These are phyloP conservation scores for Pythium coloratum DNA, from an alignment of 352 stramenopile genomes.

Conservation along the genomic window DNA sequence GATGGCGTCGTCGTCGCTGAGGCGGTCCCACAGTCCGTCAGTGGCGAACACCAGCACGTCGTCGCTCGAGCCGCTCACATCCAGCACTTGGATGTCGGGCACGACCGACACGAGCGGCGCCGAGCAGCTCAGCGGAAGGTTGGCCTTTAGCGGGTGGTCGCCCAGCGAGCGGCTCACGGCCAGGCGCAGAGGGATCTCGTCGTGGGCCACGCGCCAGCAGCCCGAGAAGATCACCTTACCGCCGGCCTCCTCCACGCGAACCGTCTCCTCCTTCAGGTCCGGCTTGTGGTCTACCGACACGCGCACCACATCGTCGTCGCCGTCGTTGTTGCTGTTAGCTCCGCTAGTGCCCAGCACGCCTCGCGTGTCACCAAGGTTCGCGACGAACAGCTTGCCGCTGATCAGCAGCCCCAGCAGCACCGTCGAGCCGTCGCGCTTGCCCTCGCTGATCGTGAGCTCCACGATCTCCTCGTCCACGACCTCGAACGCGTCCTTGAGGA, in stretches of 20 bases:
- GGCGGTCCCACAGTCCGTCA: constrained; percentile 77
- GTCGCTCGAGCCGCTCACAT: constrained; percentile 46
- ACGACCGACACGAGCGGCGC: constrained; percentile 69
- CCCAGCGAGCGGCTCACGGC: constrained; percentile 76
- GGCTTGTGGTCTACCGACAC: constrained; percentile 84
- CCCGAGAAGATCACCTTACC: constrained; percentile 81
- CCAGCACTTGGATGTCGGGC: constrained; percentile 67
- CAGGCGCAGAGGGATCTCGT: constrained; percentile 66
- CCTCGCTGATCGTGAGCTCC: constrained; percentile 59
- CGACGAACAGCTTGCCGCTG: constrained; percentile 72
- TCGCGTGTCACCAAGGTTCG: constrained; percentile 77
- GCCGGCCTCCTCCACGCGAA: constrained; percentile 60
- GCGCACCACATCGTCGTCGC: constrained; percentile 39
- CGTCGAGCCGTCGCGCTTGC: constrained; percentile 76
- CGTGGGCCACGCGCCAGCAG: constrained; percentile 82
- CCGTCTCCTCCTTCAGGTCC: constrained; percentile 56
- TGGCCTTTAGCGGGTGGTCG: constrained; percentile 77
- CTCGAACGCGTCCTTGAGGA: constrained; percentile 61
- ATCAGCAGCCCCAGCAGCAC: constrained; percentile 72
- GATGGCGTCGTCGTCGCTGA: constrained; percentile 68
- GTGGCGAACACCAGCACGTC: constrained; percentile 77
- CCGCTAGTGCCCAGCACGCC: constrained; percentile 44
- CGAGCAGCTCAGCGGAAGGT: constrained; percentile 56
- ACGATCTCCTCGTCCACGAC: constrained; percentile 74
- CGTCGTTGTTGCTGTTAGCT: constrained; percentile 18